Evolutionary conservation across 345 rosid species (phyloP).

Genomic region (Acer yangbiense): DNA sequence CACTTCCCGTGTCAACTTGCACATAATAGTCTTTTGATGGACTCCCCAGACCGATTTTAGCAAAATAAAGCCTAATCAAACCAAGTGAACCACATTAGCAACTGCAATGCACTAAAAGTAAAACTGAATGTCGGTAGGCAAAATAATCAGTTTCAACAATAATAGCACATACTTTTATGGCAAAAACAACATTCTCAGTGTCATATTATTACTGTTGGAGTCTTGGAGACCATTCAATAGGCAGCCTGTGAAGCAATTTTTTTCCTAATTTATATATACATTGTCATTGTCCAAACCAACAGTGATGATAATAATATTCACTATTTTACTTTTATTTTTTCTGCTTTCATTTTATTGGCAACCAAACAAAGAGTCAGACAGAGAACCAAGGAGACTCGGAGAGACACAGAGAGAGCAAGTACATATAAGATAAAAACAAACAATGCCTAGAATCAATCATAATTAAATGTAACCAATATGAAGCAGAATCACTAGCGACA

Average conservation of each 20-base stretch:
- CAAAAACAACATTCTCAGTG: not conserved
- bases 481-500: not conserved
- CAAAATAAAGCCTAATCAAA: slow-evolving; percentile 68
- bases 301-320: not conserved
- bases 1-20: slow-evolving; percentile 96
- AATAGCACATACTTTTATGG: not conserved
- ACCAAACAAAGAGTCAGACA: not conserved
- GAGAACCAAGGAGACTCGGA: too few relatives aligned
- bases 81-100: slow-evolving; percentile 33
- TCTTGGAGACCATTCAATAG: not conserved
- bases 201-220: not conserved
- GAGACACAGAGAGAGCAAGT: not conserved
- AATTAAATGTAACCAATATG: not conserved
- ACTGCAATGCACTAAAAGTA: not conserved
- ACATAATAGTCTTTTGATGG: slow-evolving; percentile 79
- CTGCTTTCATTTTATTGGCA: not conserved
- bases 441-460: not conserved
- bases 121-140: not conserved
- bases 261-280: not conserved
- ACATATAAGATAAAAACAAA: not conserved
- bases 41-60: slow-evolving; percentile 65
- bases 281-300: not conserved
- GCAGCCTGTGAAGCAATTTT: not conserved
- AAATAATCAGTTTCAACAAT: not conserved
- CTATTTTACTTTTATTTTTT: not conserved